These are phyloP conservation scores for Centrapalus pauciflorus DNA, from an alignment of 129 eudicot genomes.

Conservation along the genomic window DNA sequence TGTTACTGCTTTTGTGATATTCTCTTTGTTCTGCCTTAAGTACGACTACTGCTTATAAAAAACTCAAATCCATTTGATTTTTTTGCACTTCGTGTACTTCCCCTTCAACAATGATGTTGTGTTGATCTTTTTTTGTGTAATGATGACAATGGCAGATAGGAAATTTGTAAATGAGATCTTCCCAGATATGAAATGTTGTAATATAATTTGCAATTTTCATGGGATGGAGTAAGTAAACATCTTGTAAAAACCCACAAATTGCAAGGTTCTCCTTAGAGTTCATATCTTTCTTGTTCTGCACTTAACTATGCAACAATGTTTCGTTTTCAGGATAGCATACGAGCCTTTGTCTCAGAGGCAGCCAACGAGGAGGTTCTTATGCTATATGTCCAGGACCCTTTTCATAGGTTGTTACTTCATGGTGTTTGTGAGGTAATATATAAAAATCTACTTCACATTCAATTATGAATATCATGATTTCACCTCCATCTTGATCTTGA, in stretches of 20 bases:
- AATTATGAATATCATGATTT: background rate
- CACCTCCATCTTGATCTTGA: background rate
- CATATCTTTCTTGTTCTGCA: background rate
- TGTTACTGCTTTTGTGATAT: background rate
- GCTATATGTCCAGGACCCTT: constrained; percentile 76
- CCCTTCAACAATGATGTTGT: constrained; percentile 1
- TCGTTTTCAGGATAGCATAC: constrained; percentile 53
- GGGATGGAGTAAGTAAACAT: background rate
- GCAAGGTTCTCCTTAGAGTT: background rate
- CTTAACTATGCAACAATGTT: background rate
- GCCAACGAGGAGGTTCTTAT: constrained; percentile 45
- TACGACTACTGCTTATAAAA: no score
- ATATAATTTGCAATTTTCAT: background rate
- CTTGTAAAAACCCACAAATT: background rate
- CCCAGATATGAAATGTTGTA: background rate
- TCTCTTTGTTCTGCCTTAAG: background rate
- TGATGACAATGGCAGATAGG: background rate
- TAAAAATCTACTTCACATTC: background rate
- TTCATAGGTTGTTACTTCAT: constrained; percentile 85
- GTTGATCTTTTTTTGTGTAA: no score
- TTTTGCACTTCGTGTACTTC: no score
- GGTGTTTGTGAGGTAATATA: constrained; percentile 94
- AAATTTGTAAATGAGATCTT: background rate
- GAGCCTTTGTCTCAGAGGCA: constrained; percentile 55
- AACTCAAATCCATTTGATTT: no score